These are phyloP conservation scores for Drechslerella coelobrocha DNA, from an alignment of 2,329 filamentous ascomycete genomes.

Conservation along the genomic window DNA sequence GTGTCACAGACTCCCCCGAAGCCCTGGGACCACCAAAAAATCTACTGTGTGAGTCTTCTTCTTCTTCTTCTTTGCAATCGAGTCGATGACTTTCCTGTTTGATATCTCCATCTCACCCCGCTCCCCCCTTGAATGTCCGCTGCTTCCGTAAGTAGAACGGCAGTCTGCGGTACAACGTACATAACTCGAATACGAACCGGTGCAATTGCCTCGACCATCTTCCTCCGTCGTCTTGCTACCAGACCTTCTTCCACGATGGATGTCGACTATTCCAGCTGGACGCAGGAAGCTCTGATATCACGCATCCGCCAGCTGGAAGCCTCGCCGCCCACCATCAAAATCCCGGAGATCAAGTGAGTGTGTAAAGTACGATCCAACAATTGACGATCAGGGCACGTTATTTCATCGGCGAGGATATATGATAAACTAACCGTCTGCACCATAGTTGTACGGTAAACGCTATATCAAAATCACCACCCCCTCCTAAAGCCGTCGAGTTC, in stretches of 20 bases:
- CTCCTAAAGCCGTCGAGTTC: conserved; percentile 60
- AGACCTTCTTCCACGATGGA: background rate
- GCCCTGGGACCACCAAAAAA: background rate
- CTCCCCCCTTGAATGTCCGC: conserved; percentile 18
- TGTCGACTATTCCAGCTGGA: conserved; percentile 39
- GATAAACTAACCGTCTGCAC: background rate
- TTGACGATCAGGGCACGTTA: background rate
- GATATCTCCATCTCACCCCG: background rate
- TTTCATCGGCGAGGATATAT: background rate
- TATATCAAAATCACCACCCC: conserved; percentile 5
- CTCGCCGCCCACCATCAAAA: conserved; percentile 6
- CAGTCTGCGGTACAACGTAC: conserved; percentile 9
- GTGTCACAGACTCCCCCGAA: background rate
- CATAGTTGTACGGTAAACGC: conserved; percentile 7
- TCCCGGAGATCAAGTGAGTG: conserved; percentile 47
- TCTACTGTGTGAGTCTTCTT: background rate
- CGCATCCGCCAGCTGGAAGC: conserved; percentile 38
- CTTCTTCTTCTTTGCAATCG: background rate
- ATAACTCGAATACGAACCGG: background rate
- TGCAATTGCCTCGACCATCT: background rate
- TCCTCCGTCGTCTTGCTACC: conserved; percentile 8
- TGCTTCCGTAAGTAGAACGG: conserved; percentile 14
- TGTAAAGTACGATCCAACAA: conserved; percentile 42
- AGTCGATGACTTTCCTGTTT: background rate
- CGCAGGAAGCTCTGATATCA: conserved; percentile 40